phyloP scores from a whole-genome alignment of 192 early-diverging fungal species.

The Dissophora ornata region DNA sequence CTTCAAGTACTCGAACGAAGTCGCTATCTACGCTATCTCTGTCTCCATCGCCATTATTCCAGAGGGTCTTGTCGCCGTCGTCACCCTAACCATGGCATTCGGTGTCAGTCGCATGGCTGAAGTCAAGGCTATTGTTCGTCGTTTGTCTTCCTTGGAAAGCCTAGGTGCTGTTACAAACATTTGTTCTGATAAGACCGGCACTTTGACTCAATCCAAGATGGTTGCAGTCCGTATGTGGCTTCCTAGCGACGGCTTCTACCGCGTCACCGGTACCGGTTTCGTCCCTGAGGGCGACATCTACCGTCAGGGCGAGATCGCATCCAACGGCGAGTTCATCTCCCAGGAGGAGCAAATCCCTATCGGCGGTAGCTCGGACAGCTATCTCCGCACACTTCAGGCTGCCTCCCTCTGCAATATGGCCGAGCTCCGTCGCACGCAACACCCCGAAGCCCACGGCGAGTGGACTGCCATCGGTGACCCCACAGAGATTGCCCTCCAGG shows the following conservation, averaged over 20 bases:
- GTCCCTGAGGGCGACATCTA: constrained; percentile 65
- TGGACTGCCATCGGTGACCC: constrained; percentile 89
- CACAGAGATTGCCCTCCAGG: constrained; percentile 92
- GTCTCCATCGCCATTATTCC: constrained; percentile 96
- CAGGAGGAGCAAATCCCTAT: constrained; percentile 51
- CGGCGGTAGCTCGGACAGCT: constrained; percentile 34
- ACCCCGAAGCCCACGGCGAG: constrained; percentile 58
- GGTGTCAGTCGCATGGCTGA: constrained; percentile 90
- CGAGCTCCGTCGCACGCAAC: constrained; percentile 68
- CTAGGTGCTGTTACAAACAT: constrained; percentile 93
- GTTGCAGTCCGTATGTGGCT: constrained; percentile 84
- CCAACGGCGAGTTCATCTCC: constrained; percentile 11
- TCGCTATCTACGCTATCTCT: constrained; percentile 81
- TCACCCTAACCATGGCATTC: constrained; percentile 91
- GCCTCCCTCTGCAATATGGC: constrained; percentile 87
- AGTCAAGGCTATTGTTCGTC: constrained; percentile 89
- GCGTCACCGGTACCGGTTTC: constrained; percentile 74
- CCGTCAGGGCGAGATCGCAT: constrained; percentile 35
- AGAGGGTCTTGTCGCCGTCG: constrained; percentile 94
- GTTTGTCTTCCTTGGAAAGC: constrained; percentile 88
- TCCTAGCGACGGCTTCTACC: constrained; percentile 75
- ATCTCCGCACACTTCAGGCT: constrained; percentile 62
- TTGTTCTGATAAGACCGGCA: constrained; percentile 97
- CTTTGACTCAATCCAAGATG: constrained; percentile 96
- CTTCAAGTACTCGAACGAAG: constrained; percentile 69